These are phyloP conservation scores for Mycena leptocephala DNA, from an alignment of 768 basidiomycete species.

Conservation along the genomic window DNA sequence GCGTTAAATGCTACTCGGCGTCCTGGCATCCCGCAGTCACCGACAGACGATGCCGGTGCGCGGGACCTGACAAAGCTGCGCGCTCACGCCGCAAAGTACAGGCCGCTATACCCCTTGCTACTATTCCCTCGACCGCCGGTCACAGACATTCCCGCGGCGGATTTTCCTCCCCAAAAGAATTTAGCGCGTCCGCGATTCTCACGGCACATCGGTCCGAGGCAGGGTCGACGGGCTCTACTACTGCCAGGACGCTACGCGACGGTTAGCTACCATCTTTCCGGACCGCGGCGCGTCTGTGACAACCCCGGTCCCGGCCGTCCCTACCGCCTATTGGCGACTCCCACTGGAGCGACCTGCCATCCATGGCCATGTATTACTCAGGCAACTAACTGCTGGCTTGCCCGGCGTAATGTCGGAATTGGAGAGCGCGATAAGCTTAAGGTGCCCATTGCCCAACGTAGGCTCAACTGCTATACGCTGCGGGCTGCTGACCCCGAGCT, in stretches of 20 bases:
- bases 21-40: constrained; percentile 3
- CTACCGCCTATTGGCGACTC: not conserved
- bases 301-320: not conserved
- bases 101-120: too few relatives aligned
- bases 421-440: not conserved
- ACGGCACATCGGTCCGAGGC: constrained; percentile 7
- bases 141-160: constrained; percentile 2
- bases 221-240: constrained; percentile 16
- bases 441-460: not conserved
- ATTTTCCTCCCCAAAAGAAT: not conserved
- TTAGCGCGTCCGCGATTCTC: not conserved
- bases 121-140: not conserved
- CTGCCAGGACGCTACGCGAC: constrained; percentile 2
- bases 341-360: too few relatives aligned
- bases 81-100: not conserved
- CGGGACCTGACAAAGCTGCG: not conserved
- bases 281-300: not conserved
- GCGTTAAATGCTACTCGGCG: not conserved
- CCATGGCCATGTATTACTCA: too few relatives aligned
- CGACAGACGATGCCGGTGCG: constrained; percentile 3
- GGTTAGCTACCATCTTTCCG: not conserved
- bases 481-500: constrained; percentile 8
- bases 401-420: constrained; percentile 19
- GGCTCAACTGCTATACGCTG: not conserved
- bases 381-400: too few relatives aligned